Evolutionary conservation across 495 filamentous ascomycete species (phyloP), one percentile per base, ranked within the genome.

Genomic region (Rostrohypoxylon terebratum): DNA sequence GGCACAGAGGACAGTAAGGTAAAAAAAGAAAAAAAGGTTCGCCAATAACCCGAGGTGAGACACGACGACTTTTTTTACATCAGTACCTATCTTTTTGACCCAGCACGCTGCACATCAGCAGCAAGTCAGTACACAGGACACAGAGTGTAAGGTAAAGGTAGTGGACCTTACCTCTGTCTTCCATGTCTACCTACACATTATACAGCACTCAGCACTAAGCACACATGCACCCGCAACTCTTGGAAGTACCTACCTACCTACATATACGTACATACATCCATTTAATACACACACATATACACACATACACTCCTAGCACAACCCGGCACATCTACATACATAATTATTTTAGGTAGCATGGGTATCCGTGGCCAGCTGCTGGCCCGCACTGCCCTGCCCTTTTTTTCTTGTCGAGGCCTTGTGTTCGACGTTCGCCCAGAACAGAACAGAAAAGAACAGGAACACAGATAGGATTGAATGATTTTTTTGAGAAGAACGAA

Each of bases 331-430:
- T 62, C 60, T 54, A 20, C 64, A 66, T 59, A 31, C 38, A 42
- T 62, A 36, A 53, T 76, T 77, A 78, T 77, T 77, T 77, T 72
- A 70, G 71, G 72, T 78, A 62, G 68, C 77, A 78, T 77, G 68
- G 72, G 69, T 71, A 73, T 75, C 66, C 63, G 72, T 75, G 69
- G 63, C 76, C 75, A 78, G 69, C 77, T 65, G 72, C 69, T 77
- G 72, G 75, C 75, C 76, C 76, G 76, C 76, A 78, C 74, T 73
- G 76, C 76, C 76, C 76, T 78, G 70, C 63, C 68, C 76, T 72
- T 70, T 76, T 75, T 50, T 50, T 50, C 47, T 50, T 63, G 38
- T 68, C 67, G 66, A 71, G 59, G 67, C 54, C 67, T 25, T 58
- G 67, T 74, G 67, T 38, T 51, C 47, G 47, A 23, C 13, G 20